phyloP scores from a whole-genome alignment of 129 eudicot genomes.

The Ambrosia artemisiifolia region DNA sequence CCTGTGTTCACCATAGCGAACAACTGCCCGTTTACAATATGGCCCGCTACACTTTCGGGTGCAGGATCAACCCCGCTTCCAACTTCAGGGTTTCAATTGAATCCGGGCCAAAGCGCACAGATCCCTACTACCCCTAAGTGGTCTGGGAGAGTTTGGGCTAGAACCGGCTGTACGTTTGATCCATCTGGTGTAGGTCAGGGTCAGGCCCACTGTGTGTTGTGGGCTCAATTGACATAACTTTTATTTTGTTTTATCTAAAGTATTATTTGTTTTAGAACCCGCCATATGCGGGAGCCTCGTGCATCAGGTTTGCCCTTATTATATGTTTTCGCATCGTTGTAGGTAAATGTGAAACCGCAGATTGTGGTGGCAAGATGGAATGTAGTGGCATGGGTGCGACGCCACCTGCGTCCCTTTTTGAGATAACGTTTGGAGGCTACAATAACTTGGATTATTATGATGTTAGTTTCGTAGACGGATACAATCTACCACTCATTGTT shows the following conservation, averaged over 20 bases:
- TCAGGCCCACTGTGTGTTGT: background rate
- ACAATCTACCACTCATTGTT: constrained; percentile 75
- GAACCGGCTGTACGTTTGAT: constrained; percentile 89
- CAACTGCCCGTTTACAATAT: constrained; percentile 85
- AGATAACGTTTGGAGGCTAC: constrained; percentile 73
- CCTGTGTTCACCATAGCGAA: constrained; percentile 58
- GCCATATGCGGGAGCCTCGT: no score
- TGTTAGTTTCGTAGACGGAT: constrained; percentile 88
- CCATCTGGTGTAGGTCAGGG: constrained; percentile 37
- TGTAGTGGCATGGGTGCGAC: constrained; percentile 80
- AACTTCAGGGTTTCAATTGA: constrained; percentile 67
- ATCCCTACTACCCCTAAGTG: constrained; percentile 59
- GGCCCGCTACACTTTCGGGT: constrained; percentile 91
- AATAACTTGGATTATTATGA: constrained; percentile 71
- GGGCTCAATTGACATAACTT: no score
- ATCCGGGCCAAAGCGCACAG: constrained; percentile 56
- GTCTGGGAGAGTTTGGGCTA: constrained; percentile 95
- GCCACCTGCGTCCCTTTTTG: constrained; percentile 90
- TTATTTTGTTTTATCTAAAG: no score
- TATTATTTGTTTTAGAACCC: no score
- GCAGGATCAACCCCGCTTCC: constrained; percentile 73
- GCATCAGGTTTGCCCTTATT: no score
- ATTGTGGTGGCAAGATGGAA: constrained; percentile 83
- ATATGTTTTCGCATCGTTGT: background rate
- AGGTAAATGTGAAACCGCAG: constrained; percentile 84